Evolutionary conservation across 2,329 filamentous ascomycete genomes (phyloP), one percentile per base, ranked within the genome.

Genomic region (Penicillium sp.): DNA sequence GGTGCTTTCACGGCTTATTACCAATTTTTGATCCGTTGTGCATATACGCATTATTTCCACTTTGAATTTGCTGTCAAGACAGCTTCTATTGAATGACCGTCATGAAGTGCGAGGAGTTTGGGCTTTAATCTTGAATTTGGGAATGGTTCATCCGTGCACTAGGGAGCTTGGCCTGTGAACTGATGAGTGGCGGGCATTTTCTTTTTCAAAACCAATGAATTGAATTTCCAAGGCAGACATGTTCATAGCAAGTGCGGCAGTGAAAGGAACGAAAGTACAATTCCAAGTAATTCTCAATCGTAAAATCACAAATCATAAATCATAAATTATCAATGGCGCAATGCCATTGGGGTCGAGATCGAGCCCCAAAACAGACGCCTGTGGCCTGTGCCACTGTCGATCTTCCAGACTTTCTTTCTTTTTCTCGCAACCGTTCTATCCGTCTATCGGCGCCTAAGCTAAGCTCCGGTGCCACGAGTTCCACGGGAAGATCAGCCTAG

Each of bases 1-100:
- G 15, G 67, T 70, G 9, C 49, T 73, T 24, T 68, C 70, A 24
- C 64, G 64, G 43, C 50, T 73, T 48, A 65, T 73, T 47, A 73
- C 70, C 24, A 69, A 69, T 48, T 66, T 70, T 42, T 52, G 59
- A 28, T 65, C 58, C 60, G 33, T 39, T 21, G 6, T 36, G 33
- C n/a, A 36, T 16, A 44, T 46, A 36, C 28, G 50, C 18, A 16
- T 29, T 38, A 36, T 28, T 41, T 45, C 6, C 24, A 28, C 3
- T 23, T 6, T 7, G 1, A 13, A n/a, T 51, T 44, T 48, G 42
- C 33, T 45, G 47, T 23, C n/a, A 9, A n/a, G 16, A 10, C n/a
- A 36, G 31, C 4, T 21, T 39, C 38, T 12, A 49, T 26, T 36
- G 10, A 21, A 56, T 43, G 50, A 53, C 31, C 49, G 16, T 54